Evolutionary conservation across 2,329 filamentous ascomycete species (phyloP).

Genomic region (Microdochium trichocladiopsis): DNA sequence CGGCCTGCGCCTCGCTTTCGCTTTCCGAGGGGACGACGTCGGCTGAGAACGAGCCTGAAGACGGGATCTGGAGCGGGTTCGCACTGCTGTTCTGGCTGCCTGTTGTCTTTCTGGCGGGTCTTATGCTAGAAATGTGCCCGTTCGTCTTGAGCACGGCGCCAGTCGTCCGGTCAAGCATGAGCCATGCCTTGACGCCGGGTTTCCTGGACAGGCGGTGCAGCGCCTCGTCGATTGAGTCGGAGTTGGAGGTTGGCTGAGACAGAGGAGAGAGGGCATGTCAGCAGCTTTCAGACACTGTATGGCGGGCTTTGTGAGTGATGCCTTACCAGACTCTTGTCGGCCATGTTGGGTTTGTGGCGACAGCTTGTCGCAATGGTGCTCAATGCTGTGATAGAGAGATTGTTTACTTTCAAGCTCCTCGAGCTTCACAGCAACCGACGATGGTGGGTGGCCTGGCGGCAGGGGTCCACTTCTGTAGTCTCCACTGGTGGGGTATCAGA

Average conservation of each 20-base stretch:
- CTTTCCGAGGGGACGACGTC: slow-evolving; percentile 32
- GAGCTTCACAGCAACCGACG: slow-evolving; percentile 7
- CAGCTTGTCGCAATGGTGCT: background rate
- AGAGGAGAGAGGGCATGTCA: background rate
- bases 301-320: background rate
- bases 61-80: slow-evolving; percentile 15
- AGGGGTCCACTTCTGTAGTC: background rate
- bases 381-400: slow-evolving; percentile 9
- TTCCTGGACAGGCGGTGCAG: slow-evolving; percentile 69
- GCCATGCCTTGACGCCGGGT: slow-evolving; percentile 69
- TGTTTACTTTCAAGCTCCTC: slow-evolving; percentile 6
- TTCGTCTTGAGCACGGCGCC: slow-evolving; percentile 71
- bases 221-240: slow-evolving; percentile 57
- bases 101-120: slow-evolving; percentile 27
- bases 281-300: background rate
- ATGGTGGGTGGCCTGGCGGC: background rate
- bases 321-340: slow-evolving; percentile 18
- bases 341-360: slow-evolving; percentile 9
- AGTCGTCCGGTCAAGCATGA: slow-evolving; percentile 65
- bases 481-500: slow-evolving; percentile 23
- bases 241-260: slow-evolving; percentile 31
- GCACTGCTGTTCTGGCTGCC: slow-evolving; percentile 17
- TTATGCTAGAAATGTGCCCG: slow-evolving; percentile 57
- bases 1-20: slow-evolving; percentile 44
- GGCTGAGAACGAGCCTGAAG: slow-evolving; percentile 33